Evolutionary conservation across 345 rosid species (phyloP).

Genomic region (Barbarea vulgaris): DNA sequence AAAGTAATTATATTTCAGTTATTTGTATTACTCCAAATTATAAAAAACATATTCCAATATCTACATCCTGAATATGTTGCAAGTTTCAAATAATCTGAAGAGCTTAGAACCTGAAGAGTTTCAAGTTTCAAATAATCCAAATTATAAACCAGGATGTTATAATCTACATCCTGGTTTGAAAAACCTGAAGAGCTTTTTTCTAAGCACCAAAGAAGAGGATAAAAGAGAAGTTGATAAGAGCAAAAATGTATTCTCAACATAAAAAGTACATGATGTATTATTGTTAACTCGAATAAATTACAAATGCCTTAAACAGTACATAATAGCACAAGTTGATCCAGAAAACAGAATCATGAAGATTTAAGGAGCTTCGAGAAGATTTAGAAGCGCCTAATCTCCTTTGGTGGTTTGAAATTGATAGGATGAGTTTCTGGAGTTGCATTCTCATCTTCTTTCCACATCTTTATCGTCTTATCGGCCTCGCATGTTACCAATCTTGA

Average conservation of each 20-base stretch:
- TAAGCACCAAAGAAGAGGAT: neutral
- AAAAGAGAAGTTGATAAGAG: neutral
- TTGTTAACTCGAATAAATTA: neutral
- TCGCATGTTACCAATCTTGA: constrained; percentile 85
- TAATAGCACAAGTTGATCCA: neutral
- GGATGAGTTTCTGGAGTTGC: constrained; percentile 97
- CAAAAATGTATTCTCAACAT: neutral
- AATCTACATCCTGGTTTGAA: neutral
- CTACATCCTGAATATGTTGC: neutral
- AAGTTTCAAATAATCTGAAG: neutral
- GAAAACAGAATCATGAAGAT: constrained; percentile 11
- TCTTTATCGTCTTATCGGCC: constrained; percentile 95
- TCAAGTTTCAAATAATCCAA: neutral
- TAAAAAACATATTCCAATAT: neutral
- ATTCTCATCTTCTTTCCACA: constrained; percentile 97
- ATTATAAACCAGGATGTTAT: no score
- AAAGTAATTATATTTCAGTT: no score
- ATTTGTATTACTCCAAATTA: no score
- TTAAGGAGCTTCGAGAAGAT: neutral
- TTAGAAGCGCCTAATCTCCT: constrained; percentile 91
- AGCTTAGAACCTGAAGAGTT: neutral
- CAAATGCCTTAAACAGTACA: constrained; percentile 19
- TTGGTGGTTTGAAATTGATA: constrained; percentile 93
- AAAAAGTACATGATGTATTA: constrained; percentile 8
- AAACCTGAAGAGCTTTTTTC: neutral